Conservation (phyloP, 129 eudicot species). For the Daucus carota region DH1_v3.0 NC_030382.2:49407001-49407500, state of each 20-base stretch:
- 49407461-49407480: conserved; percentile 99
- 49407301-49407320: conserved; percentile 96
- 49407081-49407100: conserved; percentile 17
- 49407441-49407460: conserved; percentile 96
- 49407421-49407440: conserved; percentile 99
- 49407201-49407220: neutral
- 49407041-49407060: conserved; percentile 13
- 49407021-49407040: conserved; percentile 50
- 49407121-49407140: conserved; percentile 96
- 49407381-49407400: conserved; percentile 99
- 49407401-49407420: conserved; percentile 98
- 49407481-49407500: conserved; percentile 23
- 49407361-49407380: conserved; percentile 99
- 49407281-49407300: conserved; percentile 73
- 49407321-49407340: conserved; percentile 96
- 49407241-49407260: neutral
- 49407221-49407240: neutral
- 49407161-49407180: conserved; percentile 99
- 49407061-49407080: neutral
- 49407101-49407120: conserved; percentile 91
- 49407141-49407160: conserved; percentile 79
- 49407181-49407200: conserved; percentile 80
- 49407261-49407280: neutral
- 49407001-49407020: conserved; percentile 99
- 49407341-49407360: conserved; percentile 99